Evolutionary conservation across 768 basidiomycete genomes (phyloP).

Genomic region (Suillus paluster): DNA sequence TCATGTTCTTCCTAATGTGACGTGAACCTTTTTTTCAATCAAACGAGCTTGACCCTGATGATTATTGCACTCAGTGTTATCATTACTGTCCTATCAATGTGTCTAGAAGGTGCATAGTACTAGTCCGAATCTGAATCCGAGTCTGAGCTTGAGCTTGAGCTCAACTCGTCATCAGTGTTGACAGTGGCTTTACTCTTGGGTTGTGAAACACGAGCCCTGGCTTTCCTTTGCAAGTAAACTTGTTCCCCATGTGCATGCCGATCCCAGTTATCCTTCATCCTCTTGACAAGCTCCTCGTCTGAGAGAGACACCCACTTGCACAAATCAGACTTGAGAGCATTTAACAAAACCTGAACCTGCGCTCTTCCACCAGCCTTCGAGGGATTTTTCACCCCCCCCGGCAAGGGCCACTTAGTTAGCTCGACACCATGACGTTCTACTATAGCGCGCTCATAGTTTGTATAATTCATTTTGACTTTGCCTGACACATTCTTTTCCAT

Average conservation of each 20-base stretch:
- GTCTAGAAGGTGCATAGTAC: neutral
- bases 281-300: too few species aligned
- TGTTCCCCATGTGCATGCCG: constrained; percentile 8
- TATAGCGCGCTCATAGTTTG: constrained; percentile 2
- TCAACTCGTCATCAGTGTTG: neutral
- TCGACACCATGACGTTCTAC: neutral
- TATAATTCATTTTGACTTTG: constrained; percentile 6
- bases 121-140: neutral
- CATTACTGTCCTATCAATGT: neutral
- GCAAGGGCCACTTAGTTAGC: neutral
- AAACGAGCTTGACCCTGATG: neutral
- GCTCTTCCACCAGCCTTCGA: constrained; percentile 9
- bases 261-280: too few species aligned
- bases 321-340: neutral
- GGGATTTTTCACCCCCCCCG: constrained; percentile 7
- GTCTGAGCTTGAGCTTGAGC: neutral
- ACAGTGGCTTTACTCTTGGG: neutral
- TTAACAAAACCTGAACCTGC: constrained; percentile 4
- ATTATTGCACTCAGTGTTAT: too few species aligned
- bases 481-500: neutral
- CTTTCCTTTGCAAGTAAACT: constrained; percentile 1
- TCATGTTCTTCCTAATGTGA: neutral
- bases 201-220: neutral
- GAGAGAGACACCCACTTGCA: too few species aligned
- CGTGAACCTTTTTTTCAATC: neutral